phyloP scores from a whole-genome alignment of 805 yeast species.

The Zygotorulaspora sp. region DNA sequence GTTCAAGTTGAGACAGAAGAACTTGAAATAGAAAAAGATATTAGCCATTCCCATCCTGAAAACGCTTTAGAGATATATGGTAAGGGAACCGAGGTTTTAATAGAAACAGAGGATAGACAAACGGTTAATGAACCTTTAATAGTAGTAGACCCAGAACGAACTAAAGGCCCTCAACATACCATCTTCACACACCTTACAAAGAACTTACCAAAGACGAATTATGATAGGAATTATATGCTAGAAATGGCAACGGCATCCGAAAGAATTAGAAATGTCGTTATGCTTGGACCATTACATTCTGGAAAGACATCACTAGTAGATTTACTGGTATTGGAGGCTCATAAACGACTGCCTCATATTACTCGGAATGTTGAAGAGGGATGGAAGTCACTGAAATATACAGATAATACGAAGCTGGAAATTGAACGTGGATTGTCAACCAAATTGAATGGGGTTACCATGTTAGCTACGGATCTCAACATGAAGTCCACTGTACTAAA shows the following conservation, averaged over 20 bases:
- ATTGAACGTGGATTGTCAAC: constrained; percentile 65
- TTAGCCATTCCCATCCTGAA: neutral
- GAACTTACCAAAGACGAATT: constrained; percentile 53
- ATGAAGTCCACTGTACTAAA: constrained; percentile 57
- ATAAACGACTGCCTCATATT: constrained; percentile 36
- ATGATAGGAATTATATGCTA: constrained; percentile 59
- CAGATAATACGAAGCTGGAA: constrained; percentile 71
- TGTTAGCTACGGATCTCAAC: constrained; percentile 50
- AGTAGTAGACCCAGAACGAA: constrained; percentile 43
- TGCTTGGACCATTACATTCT: constrained; percentile 75
- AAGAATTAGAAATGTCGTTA: constrained; percentile 65
- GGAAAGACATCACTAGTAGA: constrained; percentile 86
- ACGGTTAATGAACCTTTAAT: constrained; percentile 61
- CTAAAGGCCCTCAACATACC: constrained; percentile 26
- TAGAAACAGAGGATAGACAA: constrained; percentile 51
- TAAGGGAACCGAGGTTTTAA: constrained; percentile 59
- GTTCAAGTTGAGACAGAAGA: too few species aligned
- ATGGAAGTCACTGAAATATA: constrained; percentile 52
- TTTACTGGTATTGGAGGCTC: constrained; percentile 61
- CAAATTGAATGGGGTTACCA: constrained; percentile 55
- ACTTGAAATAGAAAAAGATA: neutral
- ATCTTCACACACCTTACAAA: constrained; percentile 17
- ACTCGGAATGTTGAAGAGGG: constrained; percentile 34
- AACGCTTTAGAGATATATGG: constrained; percentile 44
- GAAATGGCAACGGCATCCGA: constrained; percentile 50